Evolutionary conservation across 768 basidiomycete genomes (phyloP).

Genomic region (Boletus reticulatus): DNA sequence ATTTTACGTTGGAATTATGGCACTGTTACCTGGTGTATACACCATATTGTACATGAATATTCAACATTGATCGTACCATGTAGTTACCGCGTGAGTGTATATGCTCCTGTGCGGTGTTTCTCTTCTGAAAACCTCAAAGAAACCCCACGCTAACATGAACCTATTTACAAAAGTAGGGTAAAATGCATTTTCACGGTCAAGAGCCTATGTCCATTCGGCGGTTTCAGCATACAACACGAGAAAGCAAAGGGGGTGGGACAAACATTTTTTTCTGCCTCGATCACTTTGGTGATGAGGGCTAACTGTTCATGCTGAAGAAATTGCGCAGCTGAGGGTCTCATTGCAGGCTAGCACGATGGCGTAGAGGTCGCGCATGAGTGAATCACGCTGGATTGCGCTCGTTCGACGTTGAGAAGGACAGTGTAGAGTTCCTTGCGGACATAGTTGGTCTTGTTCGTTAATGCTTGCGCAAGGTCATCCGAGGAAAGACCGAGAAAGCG

Average conservation of each 20-base stretch:
- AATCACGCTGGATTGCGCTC: slow-evolving; percentile 72
- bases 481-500: slow-evolving; percentile 70
- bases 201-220: slow-evolving; percentile 42
- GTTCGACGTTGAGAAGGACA: slow-evolving; percentile 71
- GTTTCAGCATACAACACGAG: background rate
- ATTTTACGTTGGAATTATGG: no score
- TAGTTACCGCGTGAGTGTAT: no score
- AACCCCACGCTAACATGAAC: no score
- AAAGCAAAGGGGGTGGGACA: slow-evolving; percentile 15
- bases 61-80: no score
- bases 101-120: no score
- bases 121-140: no score
- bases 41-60: no score
- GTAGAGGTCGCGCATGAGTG: slow-evolving; percentile 79
- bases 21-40: no score
- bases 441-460: slow-evolving; percentile 86
- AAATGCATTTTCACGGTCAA: slow-evolving; percentile 62
- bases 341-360: slow-evolving; percentile 77
- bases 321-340: slow-evolving; percentile 81
- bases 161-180: no score
- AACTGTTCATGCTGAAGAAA: slow-evolving; percentile 79
- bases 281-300: slow-evolving; percentile 65
- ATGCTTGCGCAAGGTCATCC: slow-evolving; percentile 75
- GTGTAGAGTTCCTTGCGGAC: slow-evolving; percentile 87
- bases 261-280: slow-evolving; percentile 81